Base-by-base conservation (phyloP, 768 basidiomycete species). In the Fomitopsis pulvina region DNA sequence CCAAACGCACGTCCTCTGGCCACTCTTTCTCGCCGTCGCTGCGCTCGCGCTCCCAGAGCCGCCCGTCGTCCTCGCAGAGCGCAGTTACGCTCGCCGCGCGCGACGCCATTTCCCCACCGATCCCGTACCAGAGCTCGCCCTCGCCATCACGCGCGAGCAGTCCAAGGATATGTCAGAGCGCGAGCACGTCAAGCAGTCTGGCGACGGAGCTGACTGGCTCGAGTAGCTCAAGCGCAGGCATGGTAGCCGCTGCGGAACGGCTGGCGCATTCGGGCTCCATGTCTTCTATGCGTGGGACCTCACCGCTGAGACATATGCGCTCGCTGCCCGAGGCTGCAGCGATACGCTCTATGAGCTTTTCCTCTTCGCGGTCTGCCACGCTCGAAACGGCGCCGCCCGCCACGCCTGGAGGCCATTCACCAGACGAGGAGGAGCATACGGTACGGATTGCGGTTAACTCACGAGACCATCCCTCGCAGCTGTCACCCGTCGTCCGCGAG, bases 1-100 rank as follows among this genome's bases (percentile, higher is more conserved):
- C 87, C 2, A 89, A 86, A 65, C 78, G 88, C 1, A 55, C 63
- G 2, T 63, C 66, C 20, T 59, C 65, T 21, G 50, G 70, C 53
- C 62, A 50, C 53, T 63, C 52, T 21, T 53, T 60, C 50, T 63
- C 61, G 14, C 55, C 52, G 29, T 57, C 53, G 5, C 9, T 51
- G 4, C 38, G 44, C n/a, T 38, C 47, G 21, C 53, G 60, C 1
- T 52, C 57, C 24, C 41, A 56, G 28, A 56, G 48, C 12, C 55
- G 53, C 6, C 62, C 61, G 11, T 57, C 60, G 1, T 58, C 63
- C 8, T 60, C 66, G 16, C 65, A 61, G 40, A 59, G 59, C 39
- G 51, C 61, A 7, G 49, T 57, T 50, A 47, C 57, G 18, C 45
- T 59, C 41, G 41, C 53, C 27, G 39, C 47, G 22, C 52, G 57